Evolutionary conservation across 768 basidiomycete genomes (phyloP), one percentile per base, ranked within the genome.

Genomic region (Cystobasidium tubakii): DNA sequence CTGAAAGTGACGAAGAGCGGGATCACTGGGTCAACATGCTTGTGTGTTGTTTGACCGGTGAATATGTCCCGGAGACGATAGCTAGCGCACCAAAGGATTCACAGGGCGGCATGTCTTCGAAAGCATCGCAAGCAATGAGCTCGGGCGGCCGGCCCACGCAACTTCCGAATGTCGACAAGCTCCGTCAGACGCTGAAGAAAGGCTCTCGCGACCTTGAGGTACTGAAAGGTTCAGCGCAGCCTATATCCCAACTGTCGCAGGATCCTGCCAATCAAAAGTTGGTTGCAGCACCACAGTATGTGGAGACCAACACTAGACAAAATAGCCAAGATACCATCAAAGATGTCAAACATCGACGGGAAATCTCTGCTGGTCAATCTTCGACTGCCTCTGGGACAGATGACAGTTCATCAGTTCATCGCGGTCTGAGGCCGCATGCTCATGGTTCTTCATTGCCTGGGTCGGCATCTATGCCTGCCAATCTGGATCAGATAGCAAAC

Each of bases 11-110:
- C 81, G 83, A 85, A 54, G 93, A 95, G 80, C 86, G 96, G 55
- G 96, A 99, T 80, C 86, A 84, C 72, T 99, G 96, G 96, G 93
- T 99, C 31, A 89, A 91, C 73, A 88, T 91, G 75, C 87, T 99
- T 2, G 76, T 77, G 15, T 75, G 74, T 39, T 75, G 73, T 67
- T 23, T 75, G 27, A 71, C 74, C 6, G 74, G 74, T n/a, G 74
- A 75, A 36, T 75, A 72, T 64, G 62, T 70, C 21, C 62, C 69
- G 12, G 69, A 71, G 13, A 67, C 69, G 10, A 65, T 65, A 12
- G 63, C 63, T 3, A 17, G 27, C 75, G 42, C 84, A 6, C 81
- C 83, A 29, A 78, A 79, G 69, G 85, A 85, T 64, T 83, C 57
- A 21, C 46, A 50, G 21, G n/a, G 12, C 21, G 46, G 46, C 46